Evolutionary conservation across 352 stramenopile species (phyloP), one percentile per base, ranked within the genome.

Genomic region (Phytophthora idaei): DNA sequence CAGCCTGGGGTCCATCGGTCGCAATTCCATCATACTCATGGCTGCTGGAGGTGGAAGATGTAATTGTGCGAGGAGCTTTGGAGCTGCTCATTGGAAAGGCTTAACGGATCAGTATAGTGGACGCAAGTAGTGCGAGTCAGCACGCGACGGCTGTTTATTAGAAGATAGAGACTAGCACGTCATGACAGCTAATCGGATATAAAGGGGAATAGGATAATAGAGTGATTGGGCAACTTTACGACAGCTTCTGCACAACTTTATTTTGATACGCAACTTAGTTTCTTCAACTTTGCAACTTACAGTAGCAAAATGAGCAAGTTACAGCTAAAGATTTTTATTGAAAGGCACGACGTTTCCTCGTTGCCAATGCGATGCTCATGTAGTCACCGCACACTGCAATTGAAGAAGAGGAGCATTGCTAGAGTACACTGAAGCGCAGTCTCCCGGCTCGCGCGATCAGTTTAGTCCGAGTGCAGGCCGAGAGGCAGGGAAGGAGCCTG

Each of bases 381-480:
- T 32, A 56, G 41, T n/a, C n/a, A 49, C 57, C 28, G 17, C 57
- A 61, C 32, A 37, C n/a, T 62, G 50, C 50, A 62, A 58, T 41
- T 31, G 41, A 59, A 58, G 50, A 52, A 62, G 42, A 63, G 51
- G 46, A 64, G 41, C 62, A 58, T 61, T 52, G 49, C 61, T 75
- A 62, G 51, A 73, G 25, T 74, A 74, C 56, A 66, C 53, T 50
- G 39, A 46, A 60, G 54, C 31, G 53, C 57, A 32, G 41, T 52
- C 41, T 64, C 54, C 45, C 27, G 51, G 32, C 42, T 55, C 31
- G 29, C 54, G 47, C 45, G 21, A 27, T 36, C 36, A 8, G 34
- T 56, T 74, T 83, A 89, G 65, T 90, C 79, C 67, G 73, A 82
- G 78, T 93, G 84, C 39, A 93, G 69, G 59, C 87, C 87, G 1